These are phyloP conservation scores for Vaucheria bursata DNA, from an alignment of 352 stramenopile species.

Conservation along the genomic window DNA sequence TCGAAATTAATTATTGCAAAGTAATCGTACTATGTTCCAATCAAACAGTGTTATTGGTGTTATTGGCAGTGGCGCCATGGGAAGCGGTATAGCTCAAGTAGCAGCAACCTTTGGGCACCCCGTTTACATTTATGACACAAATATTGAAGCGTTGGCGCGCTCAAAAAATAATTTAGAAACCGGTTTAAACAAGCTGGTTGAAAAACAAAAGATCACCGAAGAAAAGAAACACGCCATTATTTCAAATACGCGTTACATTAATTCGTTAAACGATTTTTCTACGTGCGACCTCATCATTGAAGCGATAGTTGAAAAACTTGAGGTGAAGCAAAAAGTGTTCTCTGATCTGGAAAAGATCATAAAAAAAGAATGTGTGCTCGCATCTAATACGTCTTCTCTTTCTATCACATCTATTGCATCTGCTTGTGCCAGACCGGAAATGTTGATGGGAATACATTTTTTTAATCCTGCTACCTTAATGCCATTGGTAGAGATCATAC, in stretches of 20 bases:
- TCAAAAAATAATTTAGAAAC: neutral
- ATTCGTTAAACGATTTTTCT: neutral
- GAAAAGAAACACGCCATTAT: neutral
- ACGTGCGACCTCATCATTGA: neutral
- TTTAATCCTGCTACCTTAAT: slow-evolving; percentile 2
- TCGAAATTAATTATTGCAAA: neutral
- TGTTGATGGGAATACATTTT: neutral
- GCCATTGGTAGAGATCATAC: neutral
- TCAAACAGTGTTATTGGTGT: neutral
- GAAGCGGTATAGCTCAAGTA: neutral
- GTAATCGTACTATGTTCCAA: neutral
- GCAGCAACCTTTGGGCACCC: neutral
- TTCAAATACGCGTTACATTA: neutral
- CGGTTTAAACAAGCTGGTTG: neutral
- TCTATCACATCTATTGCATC: neutral
- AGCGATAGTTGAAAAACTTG: neutral
- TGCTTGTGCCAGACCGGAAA: neutral
- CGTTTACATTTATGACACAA: neutral
- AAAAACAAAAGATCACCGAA: neutral
- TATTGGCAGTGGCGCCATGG: slow-evolving; percentile 2
- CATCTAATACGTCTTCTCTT: neutral
- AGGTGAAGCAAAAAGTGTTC: neutral
- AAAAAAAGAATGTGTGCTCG: slow-evolving; percentile 1
- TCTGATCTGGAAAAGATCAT: neutral
- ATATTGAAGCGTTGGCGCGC: neutral